Evolutionary conservation across 176 grass and related monocot genomes (phyloP), one percentile per base, ranked within the genome.

Genomic region (Aegilops bicornis): DNA sequence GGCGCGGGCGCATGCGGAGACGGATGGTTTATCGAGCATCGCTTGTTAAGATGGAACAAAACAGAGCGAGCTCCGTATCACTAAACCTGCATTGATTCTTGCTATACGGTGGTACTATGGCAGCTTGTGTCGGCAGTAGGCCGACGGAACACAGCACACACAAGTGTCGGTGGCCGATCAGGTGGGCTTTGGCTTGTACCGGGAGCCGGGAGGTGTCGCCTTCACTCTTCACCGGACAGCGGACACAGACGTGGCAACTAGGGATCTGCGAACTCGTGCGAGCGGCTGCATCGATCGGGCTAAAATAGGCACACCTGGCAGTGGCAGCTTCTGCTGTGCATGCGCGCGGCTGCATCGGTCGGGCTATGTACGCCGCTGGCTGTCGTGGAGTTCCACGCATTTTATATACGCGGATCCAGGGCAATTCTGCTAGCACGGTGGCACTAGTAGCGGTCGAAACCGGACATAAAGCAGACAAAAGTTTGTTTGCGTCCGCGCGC

Each of bases 111-210:
- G 48, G 45, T 47, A 47, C 48, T 6, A 52, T 52, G 48, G 15
- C 48, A 52, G 48, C 15, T 52, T 17, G 47, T 52, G 50, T 54
- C 50, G 16, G 50, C 50, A 54, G 50, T 54, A 54, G 50, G 50
- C 50, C 16, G 50, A 54, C 50, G 50, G 16, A 54, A 54, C 50
- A 54, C 50, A 6, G 50, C 2, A 19, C 16, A 54, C 5, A 54
- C 0, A 54, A 32, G 67, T 79, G 76, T 81, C 77, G 88, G 88
- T 85, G 77, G 39, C 12, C 76, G 56, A 31, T 58, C 54, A 10
- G 56, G 20, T 0, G 14, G 6, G 52, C 48, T n/a, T 2, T 1
- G 17, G 13, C 14, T 52, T 27, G 66, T 68, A 54, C 50, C 48
- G 50, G 50, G 50, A 0, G 1, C 50, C 1, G 48, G 50, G 50